Conservation (phyloP, 352 stramenopile species). For the Globisporangium rhizosaccharum region DNA sequence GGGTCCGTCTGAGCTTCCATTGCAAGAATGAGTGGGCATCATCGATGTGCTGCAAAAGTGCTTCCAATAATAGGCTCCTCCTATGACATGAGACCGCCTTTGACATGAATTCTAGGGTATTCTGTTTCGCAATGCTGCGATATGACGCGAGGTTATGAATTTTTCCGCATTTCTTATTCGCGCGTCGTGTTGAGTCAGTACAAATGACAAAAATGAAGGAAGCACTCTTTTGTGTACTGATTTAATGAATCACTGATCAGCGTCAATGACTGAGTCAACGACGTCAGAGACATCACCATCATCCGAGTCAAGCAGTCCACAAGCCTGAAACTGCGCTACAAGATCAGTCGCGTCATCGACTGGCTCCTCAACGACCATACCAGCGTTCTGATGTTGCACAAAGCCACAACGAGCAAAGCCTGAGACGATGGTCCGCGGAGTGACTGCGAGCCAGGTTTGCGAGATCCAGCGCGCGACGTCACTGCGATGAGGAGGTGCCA, state of each 20-base stretch:
- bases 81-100: too few relatives aligned
- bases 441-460: not conserved
- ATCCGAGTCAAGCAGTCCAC: not conserved
- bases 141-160: conserved; percentile 2
- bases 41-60: too few relatives aligned
- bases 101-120: not conserved
- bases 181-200: too few relatives aligned
- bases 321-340: not conserved
- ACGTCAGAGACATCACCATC: not conserved
- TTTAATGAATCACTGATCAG: too few relatives aligned
- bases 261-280: too few relatives aligned
- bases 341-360: not conserved
- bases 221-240: too few relatives aligned
- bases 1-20: too few relatives aligned
- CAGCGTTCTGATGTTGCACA: not conserved
- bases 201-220: too few relatives aligned
- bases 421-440: not conserved
- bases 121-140: not conserved
- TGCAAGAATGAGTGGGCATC: too few relatives aligned
- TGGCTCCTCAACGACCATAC: too few relatives aligned
- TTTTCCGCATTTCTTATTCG: too few relatives aligned
- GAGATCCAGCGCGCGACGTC: conserved; percentile 1
- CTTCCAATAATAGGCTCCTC: too few relatives aligned
- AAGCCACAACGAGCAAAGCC: conserved; percentile 5
- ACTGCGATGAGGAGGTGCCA: not conserved